Evolutionary conservation across 768 basidiomycete species (phyloP).

Genomic region (Rhizopogon vulgaris): DNA sequence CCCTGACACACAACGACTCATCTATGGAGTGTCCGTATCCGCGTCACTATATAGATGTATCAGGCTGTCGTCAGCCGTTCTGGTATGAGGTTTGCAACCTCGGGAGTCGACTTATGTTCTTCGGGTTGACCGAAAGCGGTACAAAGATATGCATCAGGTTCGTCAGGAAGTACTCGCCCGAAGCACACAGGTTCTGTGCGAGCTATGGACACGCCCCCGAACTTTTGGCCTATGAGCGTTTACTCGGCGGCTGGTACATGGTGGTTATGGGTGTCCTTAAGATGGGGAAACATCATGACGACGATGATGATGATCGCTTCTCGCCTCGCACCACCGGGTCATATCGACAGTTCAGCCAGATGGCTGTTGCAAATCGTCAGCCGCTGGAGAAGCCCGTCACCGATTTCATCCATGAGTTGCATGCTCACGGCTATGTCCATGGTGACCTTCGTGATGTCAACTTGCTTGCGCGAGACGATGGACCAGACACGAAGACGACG

Average conservation of each 20-base stretch:
- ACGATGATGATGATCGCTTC: not conserved
- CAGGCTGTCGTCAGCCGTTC: not conserved
- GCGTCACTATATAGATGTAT: not conserved
- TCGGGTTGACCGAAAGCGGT: not conserved
- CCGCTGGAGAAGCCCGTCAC: not conserved
- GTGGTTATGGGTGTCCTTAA: conserved; percentile 2
- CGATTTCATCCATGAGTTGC: not conserved
- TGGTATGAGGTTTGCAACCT: not conserved
- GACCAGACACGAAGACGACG: not conserved
- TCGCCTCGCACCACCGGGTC: not conserved
- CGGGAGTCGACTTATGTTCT: not conserved
- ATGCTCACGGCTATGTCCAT: not conserved
- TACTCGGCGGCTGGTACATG: conserved; percentile 3
- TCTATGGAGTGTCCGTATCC: not conserved
- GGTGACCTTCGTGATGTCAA: conserved; percentile 5
- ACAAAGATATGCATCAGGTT: not conserved
- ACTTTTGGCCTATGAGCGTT: not conserved
- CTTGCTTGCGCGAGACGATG: not conserved
- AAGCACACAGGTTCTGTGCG: conserved; percentile 1
- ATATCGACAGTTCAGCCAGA: not conserved
- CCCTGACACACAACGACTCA: not conserved
- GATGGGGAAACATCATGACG: not conserved
- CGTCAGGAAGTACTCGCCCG: not conserved
- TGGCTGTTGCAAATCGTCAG: not conserved
- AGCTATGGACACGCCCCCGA: not conserved